These are phyloP conservation scores for Penicillium sp. DNA, from an alignment of 2,329 filamentous ascomycete genomes.

Conservation along the genomic window DNA sequence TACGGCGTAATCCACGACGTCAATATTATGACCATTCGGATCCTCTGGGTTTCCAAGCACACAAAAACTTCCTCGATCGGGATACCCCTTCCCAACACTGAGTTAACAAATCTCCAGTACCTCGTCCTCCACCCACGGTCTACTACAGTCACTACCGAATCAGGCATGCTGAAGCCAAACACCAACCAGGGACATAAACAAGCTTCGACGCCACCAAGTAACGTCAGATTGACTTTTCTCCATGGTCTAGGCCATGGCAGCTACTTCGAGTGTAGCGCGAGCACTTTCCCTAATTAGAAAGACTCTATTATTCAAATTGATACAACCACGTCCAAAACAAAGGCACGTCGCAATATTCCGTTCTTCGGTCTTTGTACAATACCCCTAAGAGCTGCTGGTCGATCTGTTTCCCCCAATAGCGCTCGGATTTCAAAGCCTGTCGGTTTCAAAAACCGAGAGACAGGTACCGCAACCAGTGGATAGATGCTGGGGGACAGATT, in stretches of 20 bases:
- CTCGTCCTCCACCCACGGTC: constrained; percentile 14
- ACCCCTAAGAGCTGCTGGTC: not conserved
- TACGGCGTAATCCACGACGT: constrained; percentile 23
- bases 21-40: constrained; percentile 19
- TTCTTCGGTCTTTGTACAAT: not conserved
- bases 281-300: constrained; percentile 1
- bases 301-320: not conserved
- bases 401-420: no score
- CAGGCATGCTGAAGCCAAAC: constrained; percentile 2
- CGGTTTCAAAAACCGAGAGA: constrained; percentile 20
- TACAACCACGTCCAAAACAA: not conserved
- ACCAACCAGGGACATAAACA: constrained; percentile 18
- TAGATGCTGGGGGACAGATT: constrained; percentile 8
- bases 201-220: constrained; percentile 12
- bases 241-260: constrained; percentile 19
- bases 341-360: not conserved
- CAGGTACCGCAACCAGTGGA: constrained; percentile 5
- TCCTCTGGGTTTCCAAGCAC: not conserved
- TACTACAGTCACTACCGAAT: constrained; percentile 6
- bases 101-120: constrained; percentile 18
- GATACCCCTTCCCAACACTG: not conserved
- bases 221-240: constrained; percentile 27
- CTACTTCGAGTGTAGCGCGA: not conserved
- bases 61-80: not conserved
- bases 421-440: constrained; percentile 17